phyloP scores from a whole-genome alignment of 2,329 filamentous ascomycete species.

The Talaromyces atroroseus region DNA sequence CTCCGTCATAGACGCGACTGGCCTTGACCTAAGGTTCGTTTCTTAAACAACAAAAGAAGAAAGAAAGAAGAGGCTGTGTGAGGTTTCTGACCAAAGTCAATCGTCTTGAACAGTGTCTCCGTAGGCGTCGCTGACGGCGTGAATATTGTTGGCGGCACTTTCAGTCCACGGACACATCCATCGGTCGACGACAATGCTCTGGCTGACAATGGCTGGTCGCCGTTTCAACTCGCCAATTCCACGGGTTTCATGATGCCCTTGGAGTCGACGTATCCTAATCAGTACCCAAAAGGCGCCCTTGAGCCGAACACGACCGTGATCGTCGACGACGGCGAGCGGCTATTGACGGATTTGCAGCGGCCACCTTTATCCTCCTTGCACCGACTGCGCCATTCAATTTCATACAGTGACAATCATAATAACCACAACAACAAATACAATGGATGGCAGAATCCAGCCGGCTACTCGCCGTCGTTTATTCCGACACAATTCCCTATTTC shows the following conservation, averaged over 20 bases:
- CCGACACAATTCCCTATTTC: constrained; percentile 13
- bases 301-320: constrained; percentile 28
- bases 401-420: neutral
- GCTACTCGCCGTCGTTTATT: constrained; percentile 1
- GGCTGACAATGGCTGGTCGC: constrained; percentile 33
- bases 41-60: neutral
- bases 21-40: constrained; percentile 26
- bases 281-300: constrained; percentile 27
- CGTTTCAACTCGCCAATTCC: constrained; percentile 32
- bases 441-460: constrained; percentile 11
- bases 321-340: constrained; percentile 28
- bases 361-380: constrained; percentile 9
- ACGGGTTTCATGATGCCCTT: constrained; percentile 28
- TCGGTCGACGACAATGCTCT: constrained; percentile 35
- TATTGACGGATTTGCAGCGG: constrained; percentile 6
- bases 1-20: constrained; percentile 22
- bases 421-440: neutral
- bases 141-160: constrained; percentile 28
- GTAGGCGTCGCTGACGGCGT: constrained; percentile 29
- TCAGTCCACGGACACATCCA: constrained; percentile 33
- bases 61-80: neutral
- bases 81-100: neutral
- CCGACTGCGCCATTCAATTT: constrained; percentile 6
- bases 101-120: constrained; percentile 24
- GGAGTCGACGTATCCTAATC: constrained; percentile 28